Conservation (phyloP, 257 asterid species). For the Solanum chaucha region DNA sequence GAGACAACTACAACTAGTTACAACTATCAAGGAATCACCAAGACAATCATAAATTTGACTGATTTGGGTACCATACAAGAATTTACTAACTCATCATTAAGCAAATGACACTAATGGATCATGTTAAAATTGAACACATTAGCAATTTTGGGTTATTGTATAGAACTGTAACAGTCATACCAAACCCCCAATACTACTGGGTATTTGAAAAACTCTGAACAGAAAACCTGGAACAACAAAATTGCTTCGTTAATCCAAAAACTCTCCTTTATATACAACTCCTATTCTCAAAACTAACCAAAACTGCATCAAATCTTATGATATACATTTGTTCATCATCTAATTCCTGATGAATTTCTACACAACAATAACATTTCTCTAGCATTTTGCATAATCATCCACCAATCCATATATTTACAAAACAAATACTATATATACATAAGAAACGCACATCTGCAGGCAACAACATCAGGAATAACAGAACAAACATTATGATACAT, state of each 20-base stretch:
- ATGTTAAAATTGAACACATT: neutral
- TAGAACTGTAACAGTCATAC: neutral
- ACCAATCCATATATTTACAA: neutral
- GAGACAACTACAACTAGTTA: neutral
- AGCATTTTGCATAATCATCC: neutral
- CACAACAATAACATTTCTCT: neutral
- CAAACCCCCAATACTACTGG: neutral
- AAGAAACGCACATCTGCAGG: neutral
- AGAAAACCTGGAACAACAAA: neutral
- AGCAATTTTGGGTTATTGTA: neutral
- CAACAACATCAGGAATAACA: neutral
- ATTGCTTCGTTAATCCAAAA: neutral
- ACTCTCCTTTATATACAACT: neutral
- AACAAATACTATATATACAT: neutral
- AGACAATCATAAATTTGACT: neutral
- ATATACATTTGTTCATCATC: neutral
- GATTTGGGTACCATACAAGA: neutral
- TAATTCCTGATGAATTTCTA: neutral
- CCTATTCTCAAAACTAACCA: neutral
- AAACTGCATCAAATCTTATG: neutral
- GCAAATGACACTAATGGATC: neutral
- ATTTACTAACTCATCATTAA: neutral
- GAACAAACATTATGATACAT: neutral
- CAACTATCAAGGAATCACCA: neutral
- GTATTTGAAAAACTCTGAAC: neutral